phyloP scores from a whole-genome alignment of 208 protist genomes.

The Leishmania arabica region DNA sequence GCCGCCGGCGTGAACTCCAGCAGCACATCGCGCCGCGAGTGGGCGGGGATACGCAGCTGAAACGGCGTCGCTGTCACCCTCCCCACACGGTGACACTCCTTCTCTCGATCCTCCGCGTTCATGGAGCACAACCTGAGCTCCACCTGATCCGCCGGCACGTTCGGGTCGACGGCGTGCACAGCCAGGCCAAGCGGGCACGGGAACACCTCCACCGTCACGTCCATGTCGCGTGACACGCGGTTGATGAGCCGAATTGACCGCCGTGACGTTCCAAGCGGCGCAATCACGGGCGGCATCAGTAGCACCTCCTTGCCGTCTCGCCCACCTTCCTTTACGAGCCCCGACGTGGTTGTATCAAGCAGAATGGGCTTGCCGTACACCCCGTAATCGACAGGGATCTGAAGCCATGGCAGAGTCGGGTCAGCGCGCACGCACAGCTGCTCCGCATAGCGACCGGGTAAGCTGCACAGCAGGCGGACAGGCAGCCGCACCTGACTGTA shows the following conservation, averaged over 20 bases:
- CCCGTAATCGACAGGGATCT: constrained; percentile 57
- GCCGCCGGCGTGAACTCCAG: constrained; percentile 79
- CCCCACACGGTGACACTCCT: constrained; percentile 46
- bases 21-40: constrained; percentile 62
- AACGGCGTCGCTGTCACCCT: constrained; percentile 51
- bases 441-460: constrained; percentile 83
- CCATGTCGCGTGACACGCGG: constrained; percentile 85
- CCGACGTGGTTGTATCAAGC: constrained; percentile 79
- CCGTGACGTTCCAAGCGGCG: constrained; percentile 64
- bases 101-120: constrained; percentile 33
- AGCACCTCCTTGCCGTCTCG: constrained; percentile 65
- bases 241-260: constrained; percentile 78
- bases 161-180: constrained; percentile 73
- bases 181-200: constrained; percentile 62
- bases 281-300: constrained; percentile 88
- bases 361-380: constrained; percentile 82
- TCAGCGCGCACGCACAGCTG: constrained; percentile 59
- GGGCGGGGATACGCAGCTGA: constrained; percentile 68
- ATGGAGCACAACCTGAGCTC: constrained; percentile 62
- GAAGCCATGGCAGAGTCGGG: constrained; percentile 42
- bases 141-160: constrained; percentile 59
- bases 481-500: constrained; percentile 40
- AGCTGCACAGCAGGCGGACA: constrained; percentile 56
- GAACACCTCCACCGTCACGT: constrained; percentile 70
- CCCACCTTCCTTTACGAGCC: constrained; percentile 49